Evolutionary conservation across 2,329 filamentous ascomycete species (phyloP).

Genomic region (Trichoderma cornu-damae): DNA sequence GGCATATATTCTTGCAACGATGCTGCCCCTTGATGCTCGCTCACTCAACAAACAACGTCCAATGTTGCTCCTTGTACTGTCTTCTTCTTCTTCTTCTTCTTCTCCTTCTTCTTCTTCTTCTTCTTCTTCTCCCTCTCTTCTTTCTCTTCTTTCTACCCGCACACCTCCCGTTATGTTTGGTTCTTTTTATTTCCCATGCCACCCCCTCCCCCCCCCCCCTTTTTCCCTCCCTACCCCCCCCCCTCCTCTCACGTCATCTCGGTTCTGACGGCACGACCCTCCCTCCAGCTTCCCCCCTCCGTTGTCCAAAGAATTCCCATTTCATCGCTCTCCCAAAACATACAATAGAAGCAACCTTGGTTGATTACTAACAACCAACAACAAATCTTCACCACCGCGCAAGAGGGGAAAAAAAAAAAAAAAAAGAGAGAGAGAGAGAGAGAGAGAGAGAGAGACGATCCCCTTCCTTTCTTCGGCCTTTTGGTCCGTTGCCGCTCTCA

Average conservation of each 20-base stretch:
- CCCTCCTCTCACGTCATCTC: slow-evolving; percentile 13
- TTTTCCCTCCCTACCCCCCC: not conserved
- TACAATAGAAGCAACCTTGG: too few relatives aligned
- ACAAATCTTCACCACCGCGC: not conserved
- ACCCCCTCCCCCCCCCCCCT: slow-evolving; percentile 6
- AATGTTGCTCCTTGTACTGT: too few relatives aligned
- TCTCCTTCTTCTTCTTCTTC: not conserved
- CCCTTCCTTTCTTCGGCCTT: too few relatives aligned
- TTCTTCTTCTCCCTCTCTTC: not conserved
- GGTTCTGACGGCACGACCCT: slow-evolving; percentile 18
- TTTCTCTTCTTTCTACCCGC: not conserved
- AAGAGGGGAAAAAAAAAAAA: not conserved
- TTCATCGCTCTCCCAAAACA: too few relatives aligned
- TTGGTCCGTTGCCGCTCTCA: too few relatives aligned
- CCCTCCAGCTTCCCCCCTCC: slow-evolving; percentile 2
- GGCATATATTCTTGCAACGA: too few relatives aligned
- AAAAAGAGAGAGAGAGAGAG: too few relatives aligned
- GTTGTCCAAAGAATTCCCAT: not conserved
- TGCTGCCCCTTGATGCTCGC: too few relatives aligned
- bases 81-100: too few relatives aligned
- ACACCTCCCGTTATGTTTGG: slow-evolving; percentile 2
- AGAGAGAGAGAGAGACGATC: too few relatives aligned
- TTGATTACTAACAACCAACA: not conserved
- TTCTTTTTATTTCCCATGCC: not conserved
- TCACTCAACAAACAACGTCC: too few relatives aligned